Percentiles rank a stretch among this genome's conserved stretches.
phyloP scores from a whole-genome alignment of 768 basidiomycete species.

The Phaeotremella skinneri region DNA sequence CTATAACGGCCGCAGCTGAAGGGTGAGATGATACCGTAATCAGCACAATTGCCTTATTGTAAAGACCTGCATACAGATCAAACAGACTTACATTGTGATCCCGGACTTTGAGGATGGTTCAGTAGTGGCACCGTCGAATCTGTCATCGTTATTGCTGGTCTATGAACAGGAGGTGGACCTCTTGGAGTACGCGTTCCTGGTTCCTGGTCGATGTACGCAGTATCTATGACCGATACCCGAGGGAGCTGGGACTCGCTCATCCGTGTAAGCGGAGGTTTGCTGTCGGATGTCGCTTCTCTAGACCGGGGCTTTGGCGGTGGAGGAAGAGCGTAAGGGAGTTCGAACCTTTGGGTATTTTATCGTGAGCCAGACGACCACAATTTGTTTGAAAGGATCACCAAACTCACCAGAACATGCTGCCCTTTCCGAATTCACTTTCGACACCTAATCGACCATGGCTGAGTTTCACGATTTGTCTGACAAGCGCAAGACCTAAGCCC shows the following conservation, averaged over 20 bases:
- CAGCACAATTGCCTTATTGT: no score
- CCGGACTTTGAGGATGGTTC: constrained; percentile 15
- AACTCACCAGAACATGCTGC: constrained; percentile 74
- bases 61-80: no score
- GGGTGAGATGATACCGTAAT: no score
- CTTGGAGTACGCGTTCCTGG: constrained; percentile 6
- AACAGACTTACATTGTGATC: neutral
- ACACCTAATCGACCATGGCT: constrained; percentile 68
- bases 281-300: neutral
- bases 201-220: neutral
- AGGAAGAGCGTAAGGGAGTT: constrained; percentile 46
- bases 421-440: constrained; percentile 55
- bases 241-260: neutral
- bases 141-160: constrained; percentile 28
- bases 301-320: constrained; percentile 21
- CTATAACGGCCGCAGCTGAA: neutral
- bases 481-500: constrained; percentile 71
- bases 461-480: constrained; percentile 73
- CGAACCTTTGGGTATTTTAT: constrained; percentile 35
- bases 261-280: neutral
- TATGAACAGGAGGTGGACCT: constrained; percentile 8
- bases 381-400: neutral
- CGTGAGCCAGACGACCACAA: neutral
- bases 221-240: neutral
- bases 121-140: constrained; percentile 30